A percentile compares a stretch with the other conserved stretches of the same genome.
Conservation (phyloP, 202 grass and related monocot species). For the Saccharum hybrid region DNA sequence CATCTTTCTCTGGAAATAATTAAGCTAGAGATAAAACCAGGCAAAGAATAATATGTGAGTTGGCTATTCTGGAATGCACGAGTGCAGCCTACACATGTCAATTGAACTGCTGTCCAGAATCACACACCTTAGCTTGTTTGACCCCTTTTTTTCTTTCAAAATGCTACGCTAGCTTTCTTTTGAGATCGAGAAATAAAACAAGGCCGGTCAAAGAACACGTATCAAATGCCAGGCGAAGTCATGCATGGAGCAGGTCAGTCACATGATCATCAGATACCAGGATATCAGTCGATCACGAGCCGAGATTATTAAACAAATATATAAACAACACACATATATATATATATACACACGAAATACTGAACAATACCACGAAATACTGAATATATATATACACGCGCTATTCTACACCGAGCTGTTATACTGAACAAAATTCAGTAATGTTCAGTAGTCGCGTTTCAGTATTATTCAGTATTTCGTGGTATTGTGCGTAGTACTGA, state of each 20-base stretch:
- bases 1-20: neutral
- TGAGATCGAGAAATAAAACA: neutral
- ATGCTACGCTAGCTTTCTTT: neutral
- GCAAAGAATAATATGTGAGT: neutral
- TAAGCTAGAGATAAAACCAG: neutral
- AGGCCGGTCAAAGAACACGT: conserved; percentile 4
- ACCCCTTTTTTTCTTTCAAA: neutral
- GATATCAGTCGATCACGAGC: too few species aligned
- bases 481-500: too few species aligned
- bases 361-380: too few species aligned
- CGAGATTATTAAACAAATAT: too few species aligned
- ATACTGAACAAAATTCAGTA: too few species aligned
- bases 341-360: too few species aligned
- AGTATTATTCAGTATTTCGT: too few species aligned
- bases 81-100: conserved; percentile 7
- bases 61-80: conserved; percentile 4
- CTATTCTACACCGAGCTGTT: too few species aligned
- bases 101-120: neutral
- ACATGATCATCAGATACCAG: neutral
- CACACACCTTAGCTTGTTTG: neutral
- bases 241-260: neutral
- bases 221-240: neutral
- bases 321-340: too few species aligned
- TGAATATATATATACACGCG: too few species aligned
- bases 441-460: too few species aligned